Evolutionary conservation across 192 early-diverging fungal genomes (phyloP).

Genomic region (Physocladia obscura): DNA sequence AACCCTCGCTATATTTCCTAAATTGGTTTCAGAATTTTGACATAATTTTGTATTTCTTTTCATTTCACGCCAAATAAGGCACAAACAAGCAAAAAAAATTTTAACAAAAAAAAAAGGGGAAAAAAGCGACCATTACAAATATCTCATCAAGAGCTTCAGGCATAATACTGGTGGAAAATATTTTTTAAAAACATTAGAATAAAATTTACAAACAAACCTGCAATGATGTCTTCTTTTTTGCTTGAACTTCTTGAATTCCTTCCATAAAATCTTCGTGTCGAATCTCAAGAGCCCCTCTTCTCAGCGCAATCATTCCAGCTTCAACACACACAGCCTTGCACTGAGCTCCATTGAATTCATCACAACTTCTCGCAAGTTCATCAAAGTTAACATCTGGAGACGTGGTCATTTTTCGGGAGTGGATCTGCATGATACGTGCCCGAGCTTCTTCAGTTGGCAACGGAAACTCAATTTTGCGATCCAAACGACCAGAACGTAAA

Average conservation of each 20-base stretch:
- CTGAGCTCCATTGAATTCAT: slow-evolving; percentile 99
- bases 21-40: no score
- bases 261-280: slow-evolving; percentile 98
- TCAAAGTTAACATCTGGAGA: slow-evolving; percentile 91
- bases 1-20: no score
- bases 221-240: slow-evolving; percentile 97
- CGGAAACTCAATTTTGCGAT: slow-evolving; percentile 99
- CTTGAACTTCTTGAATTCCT: slow-evolving; percentile 81
- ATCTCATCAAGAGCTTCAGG: neutral
- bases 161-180: no score
- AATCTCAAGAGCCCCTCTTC: slow-evolving; percentile 83
- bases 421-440: slow-evolving; percentile 95
- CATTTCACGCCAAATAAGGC: no score
- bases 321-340: slow-evolving; percentile 99
- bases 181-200: neutral
- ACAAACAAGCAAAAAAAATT: no score
- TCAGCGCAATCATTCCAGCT: slow-evolving; percentile 96
- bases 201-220: slow-evolving; percentile 38
- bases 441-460: slow-evolving; percentile 95
- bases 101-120: no score
- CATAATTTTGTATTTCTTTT: no score
- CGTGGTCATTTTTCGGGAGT: slow-evolving; percentile 98
- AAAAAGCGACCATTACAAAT: neutral
- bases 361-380: slow-evolving; percentile 89
- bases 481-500: slow-evolving; percentile 91